phyloP scores from a whole-genome alignment of 2,329 filamentous ascomycete species.

The Nothophoma quercina region DNA sequence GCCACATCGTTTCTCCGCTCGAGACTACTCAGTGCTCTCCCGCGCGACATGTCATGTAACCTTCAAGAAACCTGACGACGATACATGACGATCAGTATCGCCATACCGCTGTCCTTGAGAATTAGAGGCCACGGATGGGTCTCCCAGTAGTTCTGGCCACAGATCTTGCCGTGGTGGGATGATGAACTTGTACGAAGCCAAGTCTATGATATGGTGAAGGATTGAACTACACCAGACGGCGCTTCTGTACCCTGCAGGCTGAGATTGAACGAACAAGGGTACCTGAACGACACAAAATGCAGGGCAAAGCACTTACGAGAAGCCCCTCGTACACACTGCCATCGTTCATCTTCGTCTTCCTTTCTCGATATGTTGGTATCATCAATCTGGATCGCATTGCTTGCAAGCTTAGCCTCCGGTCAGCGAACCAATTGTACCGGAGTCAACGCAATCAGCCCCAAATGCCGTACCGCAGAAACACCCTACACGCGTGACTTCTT shows the following conservation, averaged over 20 bases:
- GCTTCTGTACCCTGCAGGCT: background rate
- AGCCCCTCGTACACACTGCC: background rate
- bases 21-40: no score
- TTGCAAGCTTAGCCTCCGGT: background rate
- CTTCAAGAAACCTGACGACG: no score
- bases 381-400: background rate
- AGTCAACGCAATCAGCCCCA: slow-evolving; percentile 11
- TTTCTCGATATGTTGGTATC: background rate
- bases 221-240: background rate
- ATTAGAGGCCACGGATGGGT: background rate
- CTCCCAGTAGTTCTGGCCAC: background rate
- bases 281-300: background rate
- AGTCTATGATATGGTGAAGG: background rate
- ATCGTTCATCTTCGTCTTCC: background rate
- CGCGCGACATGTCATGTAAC: no score
- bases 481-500: slow-evolving; percentile 21
- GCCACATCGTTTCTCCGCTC: no score
- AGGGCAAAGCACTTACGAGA: background rate
- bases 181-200: background rate
- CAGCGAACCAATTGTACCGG: slow-evolving; percentile 7
- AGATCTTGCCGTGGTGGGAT: background rate
- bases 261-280: background rate
- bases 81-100: no score
- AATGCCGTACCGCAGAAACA: slow-evolving; percentile 18
- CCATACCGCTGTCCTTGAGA: no score